Percentiles rank a stretch among this genome's conserved stretches.
Conservation (phyloP, 2,329 filamentous ascomycete genomes). For the Talaromyces amestolkiae region DNA sequence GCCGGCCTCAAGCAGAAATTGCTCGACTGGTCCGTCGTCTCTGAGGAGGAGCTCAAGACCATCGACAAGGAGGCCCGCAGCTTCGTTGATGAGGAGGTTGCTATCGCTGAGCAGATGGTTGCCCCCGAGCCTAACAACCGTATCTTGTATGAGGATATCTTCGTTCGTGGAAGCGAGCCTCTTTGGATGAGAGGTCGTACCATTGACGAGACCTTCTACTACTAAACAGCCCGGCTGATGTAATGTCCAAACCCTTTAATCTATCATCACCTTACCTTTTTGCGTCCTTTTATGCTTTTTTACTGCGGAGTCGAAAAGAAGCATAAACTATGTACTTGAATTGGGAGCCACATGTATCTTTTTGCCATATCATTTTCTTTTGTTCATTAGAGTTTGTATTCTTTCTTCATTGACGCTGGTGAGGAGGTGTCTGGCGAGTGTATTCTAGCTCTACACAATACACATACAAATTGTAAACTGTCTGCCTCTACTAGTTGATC, state of each 20-base stretch:
- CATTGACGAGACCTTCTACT: slow-evolving; percentile 89
- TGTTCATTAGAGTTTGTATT: slow-evolving; percentile 3
- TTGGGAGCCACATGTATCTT: slow-evolving; percentile 15
- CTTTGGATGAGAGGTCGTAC: slow-evolving; percentile 82
- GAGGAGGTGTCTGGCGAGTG: slow-evolving; percentile 2
- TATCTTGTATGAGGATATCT: slow-evolving; percentile 95
- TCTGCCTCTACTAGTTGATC: no score
- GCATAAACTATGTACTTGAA: slow-evolving; percentile 12
- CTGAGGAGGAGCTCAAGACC: slow-evolving; percentile 91
- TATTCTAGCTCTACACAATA: slow-evolving; percentile 8
- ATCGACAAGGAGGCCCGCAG: slow-evolving; percentile 91
- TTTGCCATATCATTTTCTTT: slow-evolving; percentile 6
- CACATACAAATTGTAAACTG: slow-evolving; percentile 1
- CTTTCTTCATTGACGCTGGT: not conserved
- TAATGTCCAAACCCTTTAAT: not conserved
- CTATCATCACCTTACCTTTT: not conserved
- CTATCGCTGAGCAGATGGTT: slow-evolving; percentile 82
- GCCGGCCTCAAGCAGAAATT: slow-evolving; percentile 98
- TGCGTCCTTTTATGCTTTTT: not conserved
- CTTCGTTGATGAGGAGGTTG: slow-evolving; percentile 86
- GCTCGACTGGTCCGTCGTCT: slow-evolving; percentile 86
- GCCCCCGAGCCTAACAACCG: slow-evolving; percentile 72
- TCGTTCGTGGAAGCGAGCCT: slow-evolving; percentile 83
- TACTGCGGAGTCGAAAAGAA: slow-evolving; percentile 11
- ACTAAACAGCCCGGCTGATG: slow-evolving; percentile 41